Evolutionary conservation across 2,329 filamentous ascomycete species (phyloP).

Genomic region (Fusarium poae): DNA sequence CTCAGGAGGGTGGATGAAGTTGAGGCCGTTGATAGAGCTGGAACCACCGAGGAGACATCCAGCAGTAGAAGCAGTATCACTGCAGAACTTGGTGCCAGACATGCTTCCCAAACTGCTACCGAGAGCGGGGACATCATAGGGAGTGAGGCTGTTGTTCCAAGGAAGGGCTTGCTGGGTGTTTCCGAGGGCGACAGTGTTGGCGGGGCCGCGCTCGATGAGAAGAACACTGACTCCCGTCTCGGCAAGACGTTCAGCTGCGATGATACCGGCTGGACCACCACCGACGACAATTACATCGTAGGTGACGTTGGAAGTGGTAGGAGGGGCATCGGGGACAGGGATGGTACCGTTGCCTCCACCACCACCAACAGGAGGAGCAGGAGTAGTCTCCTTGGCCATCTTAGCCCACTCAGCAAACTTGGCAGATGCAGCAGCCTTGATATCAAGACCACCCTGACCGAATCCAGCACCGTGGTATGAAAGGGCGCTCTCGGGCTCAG

Average conservation of each 20-base stretch:
- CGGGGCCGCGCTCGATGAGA: conserved; percentile 47
- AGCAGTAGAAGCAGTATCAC: conserved; percentile 45
- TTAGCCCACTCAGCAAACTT: conserved; percentile 46
- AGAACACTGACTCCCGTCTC: conserved; percentile 45
- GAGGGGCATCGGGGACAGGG: conserved; percentile 24
- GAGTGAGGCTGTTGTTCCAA: conserved; percentile 45
- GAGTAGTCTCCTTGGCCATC: conserved; percentile 43
- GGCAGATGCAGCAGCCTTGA: conserved; percentile 53
- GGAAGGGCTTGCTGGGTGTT: conserved; percentile 35
- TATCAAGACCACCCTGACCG: conserved; percentile 53
- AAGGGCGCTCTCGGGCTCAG: conserved; percentile 52
- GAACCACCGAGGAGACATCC: conserved; percentile 47
- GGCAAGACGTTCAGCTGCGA: conserved; percentile 46
- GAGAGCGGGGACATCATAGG: conserved; percentile 45
- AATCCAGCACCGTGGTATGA: conserved; percentile 58
- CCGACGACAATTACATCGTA: conserved; percentile 49
- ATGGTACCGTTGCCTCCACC: conserved; percentile 17
- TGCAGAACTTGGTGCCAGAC: conserved; percentile 46
- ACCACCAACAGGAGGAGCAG: conserved; percentile 20
- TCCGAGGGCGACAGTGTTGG: conserved; percentile 46
- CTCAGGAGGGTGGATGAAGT: conserved; percentile 48
- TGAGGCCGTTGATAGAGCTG: conserved; percentile 48
- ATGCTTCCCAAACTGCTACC: conserved; percentile 46
- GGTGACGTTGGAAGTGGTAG: conserved; percentile 42
- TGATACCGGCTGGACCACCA: conserved; percentile 47